A percentile compares a stretch with the other conserved stretches of the same genome.
These are phyloP conservation scores for Aspergillus japonicus DNA, from an alignment of 2,329 filamentous ascomycete species.

Conservation along the genomic window DNA sequence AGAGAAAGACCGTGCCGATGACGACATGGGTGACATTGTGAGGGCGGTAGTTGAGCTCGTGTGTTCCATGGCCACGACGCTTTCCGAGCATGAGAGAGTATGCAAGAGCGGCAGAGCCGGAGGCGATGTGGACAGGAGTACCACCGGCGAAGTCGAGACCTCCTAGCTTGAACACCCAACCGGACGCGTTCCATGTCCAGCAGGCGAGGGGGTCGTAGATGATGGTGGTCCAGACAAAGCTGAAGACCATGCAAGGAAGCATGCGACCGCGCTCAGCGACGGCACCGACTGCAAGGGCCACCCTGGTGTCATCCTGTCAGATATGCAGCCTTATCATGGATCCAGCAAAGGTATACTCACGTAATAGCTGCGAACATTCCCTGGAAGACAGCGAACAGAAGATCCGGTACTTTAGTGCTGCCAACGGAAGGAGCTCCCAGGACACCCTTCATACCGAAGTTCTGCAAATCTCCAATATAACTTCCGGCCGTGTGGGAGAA, in stretches of 20 bases:
- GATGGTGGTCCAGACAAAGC: constrained; percentile 87
- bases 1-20: constrained; percentile 88
- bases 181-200: constrained; percentile 87
- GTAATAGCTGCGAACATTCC: constrained; percentile 69
- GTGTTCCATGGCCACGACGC: constrained; percentile 77
- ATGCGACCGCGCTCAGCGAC: constrained; percentile 85
- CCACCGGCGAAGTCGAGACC: constrained; percentile 87
- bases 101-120: constrained; percentile 77
- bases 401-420: constrained; percentile 70
- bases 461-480: constrained; percentile 75
- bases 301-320: constrained; percentile 47
- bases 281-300: constrained; percentile 79
- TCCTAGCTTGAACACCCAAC: constrained; percentile 77
- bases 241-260: constrained; percentile 85
- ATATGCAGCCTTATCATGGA: not conserved
- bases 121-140: constrained; percentile 85
- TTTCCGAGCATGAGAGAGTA: constrained; percentile 92
- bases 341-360: constrained; percentile 51
- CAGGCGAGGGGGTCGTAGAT: constrained; percentile 92
- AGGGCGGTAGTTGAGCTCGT: constrained; percentile 85
- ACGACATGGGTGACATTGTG: constrained; percentile 93
- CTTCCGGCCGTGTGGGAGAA: constrained; percentile 75
- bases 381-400: constrained; percentile 76
- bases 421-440: constrained; percentile 74
- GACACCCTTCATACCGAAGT: constrained; percentile 76